Percentiles rank a stretch among this genome's conserved stretches.
These are phyloP conservation scores for Dictyostelium capitatum DNA, from an alignment of 78 protist species.

Conservation along the genomic window DNA sequence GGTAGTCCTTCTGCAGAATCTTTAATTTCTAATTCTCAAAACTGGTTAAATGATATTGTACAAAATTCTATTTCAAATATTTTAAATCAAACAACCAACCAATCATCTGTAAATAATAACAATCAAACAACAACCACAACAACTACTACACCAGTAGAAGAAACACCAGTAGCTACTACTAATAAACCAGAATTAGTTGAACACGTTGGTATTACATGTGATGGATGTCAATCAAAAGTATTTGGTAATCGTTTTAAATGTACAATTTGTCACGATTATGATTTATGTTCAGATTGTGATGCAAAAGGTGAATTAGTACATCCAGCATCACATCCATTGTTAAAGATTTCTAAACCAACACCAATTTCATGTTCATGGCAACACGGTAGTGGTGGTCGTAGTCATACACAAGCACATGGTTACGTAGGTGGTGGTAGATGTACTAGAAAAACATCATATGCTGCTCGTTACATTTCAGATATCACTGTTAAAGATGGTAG, in stretches of 20 bases:
- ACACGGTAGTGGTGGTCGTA: background rate
- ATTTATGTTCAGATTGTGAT: slow-evolving; percentile 70
- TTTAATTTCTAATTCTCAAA: background rate
- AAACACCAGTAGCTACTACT: background rate
- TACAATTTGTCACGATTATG: slow-evolving; percentile 76
- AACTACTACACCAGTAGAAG: background rate
- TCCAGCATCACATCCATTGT: slow-evolving; percentile 56
- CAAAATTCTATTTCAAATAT: background rate
- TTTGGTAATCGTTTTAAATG: slow-evolving; percentile 83
- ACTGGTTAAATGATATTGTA: slow-evolving; percentile 10
- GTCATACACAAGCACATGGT: background rate
- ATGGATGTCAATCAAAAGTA: slow-evolving; percentile 45
- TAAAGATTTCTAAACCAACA: slow-evolving; percentile 38
- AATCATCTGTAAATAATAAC: slow-evolving; percentile 5
- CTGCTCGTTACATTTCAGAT: slow-evolving; percentile 80
- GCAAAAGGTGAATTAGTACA: slow-evolving; percentile 38
- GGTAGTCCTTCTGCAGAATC: background rate
- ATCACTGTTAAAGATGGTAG: slow-evolving; percentile 83
- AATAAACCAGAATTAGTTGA: slow-evolving; percentile 13
- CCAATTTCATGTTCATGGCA: slow-evolving; percentile 17
- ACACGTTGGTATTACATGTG: slow-evolving; percentile 74
- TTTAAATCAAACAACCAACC: background rate
- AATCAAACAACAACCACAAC: background rate
- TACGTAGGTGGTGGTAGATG: slow-evolving; percentile 25
- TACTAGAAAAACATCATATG: background rate